phyloP scores from a whole-genome alignment of 306 rosid species.

The Acacia crassicarpa region DNA sequence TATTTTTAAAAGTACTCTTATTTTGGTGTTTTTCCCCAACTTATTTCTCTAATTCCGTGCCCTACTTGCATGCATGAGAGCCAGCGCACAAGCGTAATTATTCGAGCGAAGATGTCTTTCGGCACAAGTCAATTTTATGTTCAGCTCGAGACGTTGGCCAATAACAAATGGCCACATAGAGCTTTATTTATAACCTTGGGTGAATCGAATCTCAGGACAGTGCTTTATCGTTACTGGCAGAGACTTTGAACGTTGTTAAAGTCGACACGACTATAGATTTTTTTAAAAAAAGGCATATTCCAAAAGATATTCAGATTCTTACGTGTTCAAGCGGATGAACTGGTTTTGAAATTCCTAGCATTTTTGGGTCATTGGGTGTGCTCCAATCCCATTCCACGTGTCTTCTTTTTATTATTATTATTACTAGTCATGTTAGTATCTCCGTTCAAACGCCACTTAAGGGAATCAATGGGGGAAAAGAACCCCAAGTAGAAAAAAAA shows the following conservation, averaged over 20 bases:
- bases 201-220: neutral
- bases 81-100: neutral
- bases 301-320: conserved; percentile 25
- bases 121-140: neutral
- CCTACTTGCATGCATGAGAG: neutral
- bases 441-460: neutral
- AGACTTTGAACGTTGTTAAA: neutral
- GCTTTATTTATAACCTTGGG: neutral
- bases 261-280: neutral
- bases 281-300: conserved; percentile 16
- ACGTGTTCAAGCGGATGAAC: neutral
- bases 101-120: neutral
- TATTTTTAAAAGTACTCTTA: no score
- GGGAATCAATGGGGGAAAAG: neutral
- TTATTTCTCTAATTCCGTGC: no score
- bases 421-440: neutral
- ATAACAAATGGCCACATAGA: neutral
- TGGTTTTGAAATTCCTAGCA: neutral
- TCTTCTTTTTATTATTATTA: neutral
- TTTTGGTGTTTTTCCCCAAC: no score
- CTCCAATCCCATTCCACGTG: neutral
- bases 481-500: neutral
- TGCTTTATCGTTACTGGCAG: neutral
- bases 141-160: neutral
- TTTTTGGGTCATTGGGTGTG: neutral